These are phyloP conservation scores for Taiwanofungus camphoratus DNA, from an alignment of 1,284 basidiomycete species.

Conservation along the genomic window DNA sequence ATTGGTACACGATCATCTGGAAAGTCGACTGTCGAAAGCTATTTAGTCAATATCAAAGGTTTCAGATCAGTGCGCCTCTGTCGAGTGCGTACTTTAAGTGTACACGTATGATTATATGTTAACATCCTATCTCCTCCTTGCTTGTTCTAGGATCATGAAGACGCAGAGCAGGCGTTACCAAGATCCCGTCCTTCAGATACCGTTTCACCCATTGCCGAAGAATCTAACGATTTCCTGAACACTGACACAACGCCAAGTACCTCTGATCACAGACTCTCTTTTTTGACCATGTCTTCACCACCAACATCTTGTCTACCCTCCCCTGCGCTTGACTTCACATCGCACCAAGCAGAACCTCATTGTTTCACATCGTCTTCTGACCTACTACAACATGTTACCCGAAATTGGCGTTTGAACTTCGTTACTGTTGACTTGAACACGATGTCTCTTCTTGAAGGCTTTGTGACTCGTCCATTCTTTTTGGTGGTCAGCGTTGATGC, in stretches of 20 bases:
- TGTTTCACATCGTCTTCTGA: slow-evolving; percentile 48
- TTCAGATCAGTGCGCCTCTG: slow-evolving; percentile 42
- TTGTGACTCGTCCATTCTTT: slow-evolving; percentile 88
- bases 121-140: no score
- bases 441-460: slow-evolving; percentile 57
- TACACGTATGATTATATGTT: no score
- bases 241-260: slow-evolving; percentile 1
- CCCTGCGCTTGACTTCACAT: slow-evolving; percentile 4
- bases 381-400: slow-evolving; percentile 76
- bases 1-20: slow-evolving; percentile 82
- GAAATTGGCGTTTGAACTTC: slow-evolving; percentile 75
- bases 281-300: slow-evolving; percentile 25
- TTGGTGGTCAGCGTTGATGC: slow-evolving; percentile 85
- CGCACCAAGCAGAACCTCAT: slow-evolving; percentile 2
- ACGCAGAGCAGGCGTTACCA: background rate
- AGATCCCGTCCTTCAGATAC: background rate
- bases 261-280: slow-evolving; percentile 19
- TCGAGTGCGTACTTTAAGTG: background rate
- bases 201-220: background rate
- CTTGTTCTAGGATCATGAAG: background rate
- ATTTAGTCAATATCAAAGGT: slow-evolving; percentile 51
- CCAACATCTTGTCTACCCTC: slow-evolving; percentile 16
- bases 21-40: slow-evolving; percentile 72
- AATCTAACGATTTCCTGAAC: background rate
- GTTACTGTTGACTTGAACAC: slow-evolving; percentile 76